Base-by-base conservation (phyloP, 2,329 filamentous ascomycete species). In the Fusarium longipes region DNA sequence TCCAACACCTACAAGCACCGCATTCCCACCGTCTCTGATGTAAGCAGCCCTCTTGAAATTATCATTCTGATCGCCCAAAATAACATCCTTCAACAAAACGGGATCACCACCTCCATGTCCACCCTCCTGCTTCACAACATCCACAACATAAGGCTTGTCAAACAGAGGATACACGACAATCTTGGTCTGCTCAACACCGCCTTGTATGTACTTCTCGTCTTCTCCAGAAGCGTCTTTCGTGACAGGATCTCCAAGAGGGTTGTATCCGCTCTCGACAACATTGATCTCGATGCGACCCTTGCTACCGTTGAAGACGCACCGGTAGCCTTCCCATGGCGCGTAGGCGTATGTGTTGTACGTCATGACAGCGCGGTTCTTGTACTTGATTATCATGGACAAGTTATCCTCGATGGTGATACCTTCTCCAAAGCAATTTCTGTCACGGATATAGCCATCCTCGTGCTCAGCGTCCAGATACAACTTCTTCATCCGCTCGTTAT, bases 401-500 rank as follows among this genome's bases (percentile, higher is more conserved):
- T 86, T 89, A 69, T 89, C 87, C 74, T 89, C 87, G 61, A 89
- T 89, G 58, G 81, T 87, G 53, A 89, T 87, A 1, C 86, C 87
- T 61, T 89, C 87, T 0, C 84, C 81, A 50, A 89, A 89, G 5
- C 88, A 86, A 67, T 83, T 87, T 71, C 88, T 86, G 67, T 89
- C 87, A 1, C 87, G 83, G 56, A 85, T 82, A 60, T 89, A 89
- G 1, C 81, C 82, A 65, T 89, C 87, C 69, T 89, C 87, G 60
- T 89, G 83, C 78, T 89, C 87, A 0, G 87, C 87, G 25, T 88
- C 85, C 0, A 87, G 80, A 64, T 89, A 89, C 77, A 89, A 79
- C 20, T 80, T 82, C 77, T 85, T 87, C 35, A 89, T 76, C 51
- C 85, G 82, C 6, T 79, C 76, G 58, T 85, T 83, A 1, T 81